These are phyloP conservation scores for Lodderomyces theae DNA, from an alignment of 1,139 yeast genomes.

Conservation along the genomic window DNA sequence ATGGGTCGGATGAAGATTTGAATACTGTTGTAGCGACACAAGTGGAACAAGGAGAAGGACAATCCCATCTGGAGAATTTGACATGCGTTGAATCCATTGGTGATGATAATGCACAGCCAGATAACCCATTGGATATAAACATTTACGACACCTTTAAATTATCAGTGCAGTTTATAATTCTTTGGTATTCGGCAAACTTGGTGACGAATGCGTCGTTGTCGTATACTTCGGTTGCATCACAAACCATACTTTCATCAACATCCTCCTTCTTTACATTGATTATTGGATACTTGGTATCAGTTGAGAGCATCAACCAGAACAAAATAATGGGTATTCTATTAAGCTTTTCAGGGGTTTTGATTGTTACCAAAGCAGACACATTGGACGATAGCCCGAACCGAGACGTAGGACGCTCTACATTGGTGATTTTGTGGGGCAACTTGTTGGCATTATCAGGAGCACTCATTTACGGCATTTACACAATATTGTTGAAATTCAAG, in stretches of 20 bases:
- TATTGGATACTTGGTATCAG: slow-evolving; percentile 69
- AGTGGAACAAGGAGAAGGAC: neutral
- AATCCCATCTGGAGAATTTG: neutral
- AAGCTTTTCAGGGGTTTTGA: slow-evolving; percentile 74
- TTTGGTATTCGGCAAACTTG: slow-evolving; percentile 90
- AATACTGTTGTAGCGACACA: neutral
- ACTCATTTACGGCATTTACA: slow-evolving; percentile 83
- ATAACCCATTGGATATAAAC: slow-evolving; percentile 22
- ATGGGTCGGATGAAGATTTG: slow-evolving; percentile 19
- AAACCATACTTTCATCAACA: slow-evolving; percentile 87
- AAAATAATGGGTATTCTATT: slow-evolving; percentile 69
- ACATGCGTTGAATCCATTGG: slow-evolving; percentile 3
- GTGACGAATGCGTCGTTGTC: slow-evolving; percentile 84
- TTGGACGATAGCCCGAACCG: slow-evolving; percentile 25
- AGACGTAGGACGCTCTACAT: slow-evolving; percentile 17
- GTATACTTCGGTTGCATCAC: slow-evolving; percentile 89
- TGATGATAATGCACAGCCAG: slow-evolving; percentile 15
- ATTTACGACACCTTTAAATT: slow-evolving; percentile 52
- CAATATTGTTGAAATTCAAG: slow-evolving; percentile 73
- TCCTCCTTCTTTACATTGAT: slow-evolving; percentile 88
- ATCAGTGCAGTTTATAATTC: slow-evolving; percentile 75
- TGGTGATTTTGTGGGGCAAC: slow-evolving; percentile 67
- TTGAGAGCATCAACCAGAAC: slow-evolving; percentile 63
- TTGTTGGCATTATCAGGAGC: slow-evolving; percentile 81
- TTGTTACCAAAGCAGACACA: slow-evolving; percentile 66